Base-by-base conservation (phyloP, 2,329 filamentous ascomycete genomes). In the Fusarium verrucosum region DNA sequence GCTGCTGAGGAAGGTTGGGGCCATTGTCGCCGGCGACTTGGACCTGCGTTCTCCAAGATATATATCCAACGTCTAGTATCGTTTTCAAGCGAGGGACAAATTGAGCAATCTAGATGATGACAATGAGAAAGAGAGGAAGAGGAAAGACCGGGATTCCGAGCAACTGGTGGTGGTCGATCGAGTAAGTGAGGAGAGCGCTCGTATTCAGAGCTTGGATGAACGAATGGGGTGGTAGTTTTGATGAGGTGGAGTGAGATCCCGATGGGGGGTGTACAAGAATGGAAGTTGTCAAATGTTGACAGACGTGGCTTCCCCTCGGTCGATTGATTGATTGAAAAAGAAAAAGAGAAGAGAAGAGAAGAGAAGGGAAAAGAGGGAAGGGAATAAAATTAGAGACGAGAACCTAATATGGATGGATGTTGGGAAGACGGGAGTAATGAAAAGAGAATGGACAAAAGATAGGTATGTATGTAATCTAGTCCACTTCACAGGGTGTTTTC, bases 1-100 rank as follows among this genome's bases (percentile, higher is more conserved):
- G 73, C 90, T 88, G 68, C 77, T 85, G 62, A 95, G 83, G 73
- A 96, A 92, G 38, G 89, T 79, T 30, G 85, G 84, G 53, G 85
- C 81, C 85, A 88, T 88, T 66, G 65, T 62, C 67, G 66, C 58
- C 64, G 47, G 58, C 68, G 50, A 69, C 50, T 65, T 47, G 53
- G 52, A 61, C 44, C 57, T 69, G 35, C 50, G 53, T 36, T 65
- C 54, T 50, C 51, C 28, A 57, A 47, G 38, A 37, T 46, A 37
- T 32, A 41, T 47, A 32, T 41, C 17, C 49, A 45, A 47, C 43
- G 65, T 59, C 22, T 50, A 23, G 36, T n/a, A 56, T 59, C 33
- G 53, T 50, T 43, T 22, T 38, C 52, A 54, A 45, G 37, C 47
- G 45, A 65, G 62, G 52, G 32, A 19, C 7, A 26, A 38, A 32